Conservation (phyloP, 2,329 filamentous ascomycete species). For the Pseudohalonectria lignicola region DNA sequence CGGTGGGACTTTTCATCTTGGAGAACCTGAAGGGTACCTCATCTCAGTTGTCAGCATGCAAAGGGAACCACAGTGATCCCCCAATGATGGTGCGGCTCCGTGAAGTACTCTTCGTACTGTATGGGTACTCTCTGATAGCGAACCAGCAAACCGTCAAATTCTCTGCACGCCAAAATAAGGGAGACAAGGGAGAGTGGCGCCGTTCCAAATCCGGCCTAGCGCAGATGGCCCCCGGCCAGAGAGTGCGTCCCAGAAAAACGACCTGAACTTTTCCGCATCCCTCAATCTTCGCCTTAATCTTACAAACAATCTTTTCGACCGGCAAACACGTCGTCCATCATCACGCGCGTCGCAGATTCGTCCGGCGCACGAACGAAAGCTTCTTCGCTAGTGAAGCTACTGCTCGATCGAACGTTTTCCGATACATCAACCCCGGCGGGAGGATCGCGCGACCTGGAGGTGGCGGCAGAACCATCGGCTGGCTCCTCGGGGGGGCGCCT, state of each 20-base stretch:
- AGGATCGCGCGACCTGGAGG: slow-evolving; percentile 3
- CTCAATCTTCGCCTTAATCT: background rate
- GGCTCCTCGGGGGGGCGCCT: slow-evolving; percentile 3
- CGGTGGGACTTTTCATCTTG: too few relatives aligned
- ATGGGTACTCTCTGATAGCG: too few relatives aligned
- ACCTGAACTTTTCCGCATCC: slow-evolving; percentile 9
- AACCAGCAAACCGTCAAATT: too few relatives aligned
- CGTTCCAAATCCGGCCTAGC: background rate
- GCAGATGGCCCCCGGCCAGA: background rate
- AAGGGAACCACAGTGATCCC: too few relatives aligned
- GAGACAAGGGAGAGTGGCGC: too few relatives aligned
- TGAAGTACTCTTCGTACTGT: too few relatives aligned
- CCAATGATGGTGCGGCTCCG: too few relatives aligned
- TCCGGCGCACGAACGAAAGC: too few relatives aligned
- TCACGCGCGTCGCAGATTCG: slow-evolving; percentile 41
- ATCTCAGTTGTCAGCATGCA: too few relatives aligned
- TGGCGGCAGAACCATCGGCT: slow-evolving; percentile 3
- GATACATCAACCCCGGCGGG: background rate
- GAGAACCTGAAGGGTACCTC: too few relatives aligned
- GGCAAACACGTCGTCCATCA: slow-evolving; percentile 37
- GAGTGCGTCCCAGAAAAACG: background rate
- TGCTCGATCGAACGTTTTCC: slow-evolving; percentile 1
- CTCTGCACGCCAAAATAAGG: background rate
- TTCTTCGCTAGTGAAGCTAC: background rate
- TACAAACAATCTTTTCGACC: slow-evolving; percentile 18